Evolutionary conservation across 2,329 filamentous ascomycete genomes (phyloP).

Genomic region (Talaromyces sp.): DNA sequence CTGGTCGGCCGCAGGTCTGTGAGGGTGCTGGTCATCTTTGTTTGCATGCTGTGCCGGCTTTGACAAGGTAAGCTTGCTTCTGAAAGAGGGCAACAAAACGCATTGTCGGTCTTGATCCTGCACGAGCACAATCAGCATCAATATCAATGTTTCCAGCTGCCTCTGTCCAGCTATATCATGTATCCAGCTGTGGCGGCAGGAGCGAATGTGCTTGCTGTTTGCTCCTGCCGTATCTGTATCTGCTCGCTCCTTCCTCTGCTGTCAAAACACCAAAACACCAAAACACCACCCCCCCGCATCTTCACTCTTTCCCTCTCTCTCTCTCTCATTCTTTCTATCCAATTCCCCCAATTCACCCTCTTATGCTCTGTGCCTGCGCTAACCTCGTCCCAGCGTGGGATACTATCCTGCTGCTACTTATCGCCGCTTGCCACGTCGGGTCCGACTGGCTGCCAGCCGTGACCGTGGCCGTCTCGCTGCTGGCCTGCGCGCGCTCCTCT

Average conservation of each 20-base stretch:
- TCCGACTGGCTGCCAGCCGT: not conserved
- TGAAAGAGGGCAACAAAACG: not conserved
- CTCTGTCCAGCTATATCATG: no score
- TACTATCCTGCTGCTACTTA: not conserved
- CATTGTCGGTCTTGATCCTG: not conserved
- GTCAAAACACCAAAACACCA: not conserved
- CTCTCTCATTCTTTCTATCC: not conserved
- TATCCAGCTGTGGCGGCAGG: not conserved
- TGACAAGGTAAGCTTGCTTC: slow-evolving; percentile 6
- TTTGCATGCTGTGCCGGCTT: slow-evolving; percentile 1
- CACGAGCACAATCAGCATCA: no score
- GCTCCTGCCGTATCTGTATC: not conserved
- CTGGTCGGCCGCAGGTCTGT: not conserved
- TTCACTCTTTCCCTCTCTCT: not conserved
- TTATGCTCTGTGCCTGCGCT: not conserved
- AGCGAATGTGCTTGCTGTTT: not conserved
- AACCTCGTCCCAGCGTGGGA: not conserved
- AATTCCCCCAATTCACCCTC: not conserved
- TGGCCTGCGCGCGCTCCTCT: not conserved
- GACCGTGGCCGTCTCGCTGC: not conserved
- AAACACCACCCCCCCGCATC: no score
- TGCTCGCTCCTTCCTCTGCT: not conserved
- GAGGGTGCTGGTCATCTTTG: slow-evolving; percentile 10
- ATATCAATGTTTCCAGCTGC: no score
- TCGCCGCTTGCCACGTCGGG: not conserved